Conservation (phyloP, 768 basidiomycete genomes). For the Panaeolus papilionaceus region DNA sequence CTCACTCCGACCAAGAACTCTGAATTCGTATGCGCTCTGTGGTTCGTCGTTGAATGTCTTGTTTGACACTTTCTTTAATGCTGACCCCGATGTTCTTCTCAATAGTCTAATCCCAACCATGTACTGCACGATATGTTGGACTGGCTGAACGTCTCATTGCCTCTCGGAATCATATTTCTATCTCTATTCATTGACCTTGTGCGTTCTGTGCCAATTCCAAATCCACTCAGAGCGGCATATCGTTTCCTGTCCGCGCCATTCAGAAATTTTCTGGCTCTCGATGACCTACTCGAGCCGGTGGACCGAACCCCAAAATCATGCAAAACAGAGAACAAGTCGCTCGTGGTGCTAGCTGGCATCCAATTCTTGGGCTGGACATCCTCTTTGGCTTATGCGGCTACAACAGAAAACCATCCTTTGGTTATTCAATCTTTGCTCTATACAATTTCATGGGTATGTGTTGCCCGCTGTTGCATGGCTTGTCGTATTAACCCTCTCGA, state of each 20-base stretch:
- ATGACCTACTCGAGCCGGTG: constrained; percentile 54
- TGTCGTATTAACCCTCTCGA: neutral
- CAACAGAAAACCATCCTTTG: constrained; percentile 29
- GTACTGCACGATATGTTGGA: neutral
- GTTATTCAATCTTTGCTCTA: constrained; percentile 37
- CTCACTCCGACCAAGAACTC: constrained; percentile 25
- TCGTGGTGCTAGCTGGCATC: constrained; percentile 46
- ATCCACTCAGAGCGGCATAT: constrained; percentile 19
- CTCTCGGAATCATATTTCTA: constrained; percentile 13
- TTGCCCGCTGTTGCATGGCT: neutral
- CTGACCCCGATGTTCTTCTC: neutral
- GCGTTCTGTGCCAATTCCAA: neutral
- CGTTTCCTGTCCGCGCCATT: constrained; percentile 46
- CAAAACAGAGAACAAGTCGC: constrained; percentile 36
- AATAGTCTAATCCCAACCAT: neutral
- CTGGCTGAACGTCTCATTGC: neutral
- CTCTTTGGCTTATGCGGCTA: constrained; percentile 43
- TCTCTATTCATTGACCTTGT: constrained; percentile 23
- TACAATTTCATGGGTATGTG: constrained; percentile 54
- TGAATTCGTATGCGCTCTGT: neutral
- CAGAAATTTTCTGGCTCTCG: constrained; percentile 54
- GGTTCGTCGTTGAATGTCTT: constrained; percentile 7
- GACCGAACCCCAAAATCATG: constrained; percentile 33
- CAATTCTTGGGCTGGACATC: constrained; percentile 50
- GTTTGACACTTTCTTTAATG: neutral